These are phyloP conservation scores for Pichia kudriavzevii DNA, from an alignment of 1,139 yeast species.

Conservation along the genomic window DNA sequence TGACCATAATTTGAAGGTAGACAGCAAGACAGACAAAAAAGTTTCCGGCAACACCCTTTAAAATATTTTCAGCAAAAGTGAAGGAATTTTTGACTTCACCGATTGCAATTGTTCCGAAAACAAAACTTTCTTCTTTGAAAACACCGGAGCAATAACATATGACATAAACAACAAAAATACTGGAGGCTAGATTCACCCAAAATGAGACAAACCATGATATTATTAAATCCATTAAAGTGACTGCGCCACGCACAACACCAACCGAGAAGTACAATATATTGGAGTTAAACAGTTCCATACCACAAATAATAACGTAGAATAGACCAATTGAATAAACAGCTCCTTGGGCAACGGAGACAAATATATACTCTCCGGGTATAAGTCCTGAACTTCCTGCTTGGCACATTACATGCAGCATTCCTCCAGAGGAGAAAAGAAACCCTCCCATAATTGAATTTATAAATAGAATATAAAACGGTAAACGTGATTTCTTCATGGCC, in stretches of 20 bases:
- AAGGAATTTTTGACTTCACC: slow-evolving; percentile 40
- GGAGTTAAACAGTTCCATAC: slow-evolving; percentile 68
- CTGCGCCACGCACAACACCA: slow-evolving; percentile 62
- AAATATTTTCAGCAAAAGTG: slow-evolving; percentile 48
- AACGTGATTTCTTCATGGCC: slow-evolving; percentile 70
- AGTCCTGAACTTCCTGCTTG: slow-evolving; percentile 45
- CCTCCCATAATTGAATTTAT: slow-evolving; percentile 68
- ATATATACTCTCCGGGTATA: slow-evolving; percentile 38
- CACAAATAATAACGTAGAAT: slow-evolving; percentile 65
- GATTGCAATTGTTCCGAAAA: slow-evolving; percentile 40
- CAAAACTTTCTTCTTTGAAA: slow-evolving; percentile 33
- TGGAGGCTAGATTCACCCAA: slow-evolving; percentile 56
- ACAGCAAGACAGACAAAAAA: slow-evolving; percentile 69
- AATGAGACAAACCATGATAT: slow-evolving; percentile 69
- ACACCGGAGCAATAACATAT: slow-evolving; percentile 50
- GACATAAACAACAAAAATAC: slow-evolving; percentile 57
- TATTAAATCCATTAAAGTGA: slow-evolving; percentile 49
- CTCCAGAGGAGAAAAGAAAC: slow-evolving; percentile 60
- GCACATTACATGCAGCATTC: slow-evolving; percentile 55
- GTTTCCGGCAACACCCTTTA: slow-evolving; percentile 68
- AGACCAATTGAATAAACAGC: slow-evolving; percentile 58
- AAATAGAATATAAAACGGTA: slow-evolving; percentile 47
- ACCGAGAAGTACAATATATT: slow-evolving; percentile 63
- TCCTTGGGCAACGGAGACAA: slow-evolving; percentile 48
- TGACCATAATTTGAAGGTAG: slow-evolving; percentile 67